phyloP scores from a whole-genome alignment of 345 rosid species.

The Ceriops zippeliana region DNA sequence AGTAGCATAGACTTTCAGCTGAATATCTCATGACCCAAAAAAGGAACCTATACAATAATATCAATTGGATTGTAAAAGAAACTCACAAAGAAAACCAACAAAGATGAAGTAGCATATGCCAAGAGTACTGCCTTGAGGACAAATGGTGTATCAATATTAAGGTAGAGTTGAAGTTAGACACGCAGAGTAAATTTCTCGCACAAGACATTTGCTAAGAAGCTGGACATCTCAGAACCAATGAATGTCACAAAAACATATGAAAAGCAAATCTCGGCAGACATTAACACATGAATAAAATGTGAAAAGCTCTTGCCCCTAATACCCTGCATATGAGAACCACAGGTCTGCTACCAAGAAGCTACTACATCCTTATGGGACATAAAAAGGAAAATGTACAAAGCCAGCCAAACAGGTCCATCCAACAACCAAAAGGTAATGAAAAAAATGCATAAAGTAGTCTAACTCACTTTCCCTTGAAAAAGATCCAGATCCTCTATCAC shows the following conservation, averaged over 20 bases:
- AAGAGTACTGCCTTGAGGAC: no score
- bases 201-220: no score
- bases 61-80: not conserved
- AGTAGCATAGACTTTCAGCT: not conserved
- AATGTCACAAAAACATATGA: not conserved
- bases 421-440: not conserved
- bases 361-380: not conserved
- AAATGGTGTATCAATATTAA: no score
- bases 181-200: no score
- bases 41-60: not conserved
- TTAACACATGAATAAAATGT: not conserved
- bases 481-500: constrained; percentile 91
- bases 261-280: not conserved
- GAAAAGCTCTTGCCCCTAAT: not conserved
- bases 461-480: constrained; percentile 99
- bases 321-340: not conserved
- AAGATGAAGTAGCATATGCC: no score
- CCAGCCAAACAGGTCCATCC: not conserved
- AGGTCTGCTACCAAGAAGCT: not conserved
- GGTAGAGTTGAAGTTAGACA: no score
- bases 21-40: not conserved
- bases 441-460: not conserved
- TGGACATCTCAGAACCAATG: no score
- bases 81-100: not conserved
- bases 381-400: constrained; percentile 1